Base-by-base conservation (phyloP, 164 flowering plant species). In the Aristolochia fimbriata region DNA sequence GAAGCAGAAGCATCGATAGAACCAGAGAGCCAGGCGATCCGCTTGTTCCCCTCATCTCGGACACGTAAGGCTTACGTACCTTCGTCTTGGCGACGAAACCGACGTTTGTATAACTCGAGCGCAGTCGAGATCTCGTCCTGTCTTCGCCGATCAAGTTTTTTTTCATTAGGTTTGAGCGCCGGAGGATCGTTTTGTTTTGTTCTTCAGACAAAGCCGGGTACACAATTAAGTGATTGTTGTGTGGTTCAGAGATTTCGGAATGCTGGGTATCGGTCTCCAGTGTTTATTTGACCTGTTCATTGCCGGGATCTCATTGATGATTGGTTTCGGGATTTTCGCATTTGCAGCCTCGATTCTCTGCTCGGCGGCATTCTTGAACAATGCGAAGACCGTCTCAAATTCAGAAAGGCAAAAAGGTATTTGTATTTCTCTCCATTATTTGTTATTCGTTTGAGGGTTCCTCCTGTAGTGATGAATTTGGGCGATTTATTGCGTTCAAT, bases 311-410 rank as follows among this genome's bases (percentile, higher is more conserved):
- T 91, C 96, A 22, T 57, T 86, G 72, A 72, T 84, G 80, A 76
- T 91, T 33, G 89, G 96, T 41, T 63, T 91, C 57, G 93, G 87
- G 2, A 62, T 91, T 25, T 91, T 91, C 59, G 82, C 80, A 6
- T 72, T 88, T 72, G 70, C 83, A 58, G 85, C 93, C 62, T 77
- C 83, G 16, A 66, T 91, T 68, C 86, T 91, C 47, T 91, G 97
- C 78, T 86, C 94, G 47, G 89, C 84, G 63, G 97, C 97, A 65
- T 91, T 91, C 76, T 57, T 81, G 19, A 74, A 77, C 62, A 76
- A 82, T 64, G 87, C 78, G 60, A 83, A 70, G 74, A 68, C 68
- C 19, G 74, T 62, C 21, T 81, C 83, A 45, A 80, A 58, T 33
- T 27, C 7, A 12, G 19, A 41, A 12, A 41, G 37, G 24, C 9